Evolutionary conservation across 2,329 filamentous ascomycete species (phyloP).

Genomic region (Aureobasidium lini): DNA sequence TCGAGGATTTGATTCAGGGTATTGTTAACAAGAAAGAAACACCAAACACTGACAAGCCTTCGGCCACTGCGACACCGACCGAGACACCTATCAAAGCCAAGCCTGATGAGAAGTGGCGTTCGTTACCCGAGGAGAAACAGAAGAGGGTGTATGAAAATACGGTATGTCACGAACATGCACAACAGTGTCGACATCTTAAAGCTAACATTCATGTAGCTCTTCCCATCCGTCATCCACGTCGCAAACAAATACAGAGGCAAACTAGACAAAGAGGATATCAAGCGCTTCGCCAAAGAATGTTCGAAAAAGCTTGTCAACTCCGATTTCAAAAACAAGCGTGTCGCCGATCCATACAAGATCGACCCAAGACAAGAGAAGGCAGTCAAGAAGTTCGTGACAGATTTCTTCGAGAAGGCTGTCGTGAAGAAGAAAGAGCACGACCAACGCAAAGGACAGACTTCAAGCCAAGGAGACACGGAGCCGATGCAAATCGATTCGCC

Average conservation of each 20-base stretch:
- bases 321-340: conserved; percentile 85
- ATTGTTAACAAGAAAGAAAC: conserved; percentile 54
- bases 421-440: conserved; percentile 65
- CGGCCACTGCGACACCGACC: conserved; percentile 59
- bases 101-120: conserved; percentile 65
- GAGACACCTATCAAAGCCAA: conserved; percentile 45
- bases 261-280: conserved; percentile 70
- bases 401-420: conserved; percentile 81
- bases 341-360: conserved; percentile 68
- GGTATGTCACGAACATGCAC: conserved; percentile 45
- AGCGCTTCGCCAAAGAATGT: conserved; percentile 54
- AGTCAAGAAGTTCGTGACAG: conserved; percentile 74
- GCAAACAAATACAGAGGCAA: conserved; percentile 82
- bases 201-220: conserved; percentile 50
- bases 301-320: conserved; percentile 85
- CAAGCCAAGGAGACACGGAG: conserved; percentile 27
- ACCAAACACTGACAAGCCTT: conserved; percentile 44
- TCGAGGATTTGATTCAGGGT: conserved; percentile 69
- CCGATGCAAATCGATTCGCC: conserved; percentile 24
- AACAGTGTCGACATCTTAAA: neutral
- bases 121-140: conserved; percentile 69
- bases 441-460: conserved; percentile 52
- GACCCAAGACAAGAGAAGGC: conserved; percentile 68
- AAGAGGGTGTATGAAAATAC: conserved; percentile 94
- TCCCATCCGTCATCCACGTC: conserved; percentile 76